Percentiles rank a stretch among this genome's conserved stretches.
phyloP scores from a whole-genome alignment of 2,329 filamentous ascomycete genomes.

The Penicillium sp. region DNA sequence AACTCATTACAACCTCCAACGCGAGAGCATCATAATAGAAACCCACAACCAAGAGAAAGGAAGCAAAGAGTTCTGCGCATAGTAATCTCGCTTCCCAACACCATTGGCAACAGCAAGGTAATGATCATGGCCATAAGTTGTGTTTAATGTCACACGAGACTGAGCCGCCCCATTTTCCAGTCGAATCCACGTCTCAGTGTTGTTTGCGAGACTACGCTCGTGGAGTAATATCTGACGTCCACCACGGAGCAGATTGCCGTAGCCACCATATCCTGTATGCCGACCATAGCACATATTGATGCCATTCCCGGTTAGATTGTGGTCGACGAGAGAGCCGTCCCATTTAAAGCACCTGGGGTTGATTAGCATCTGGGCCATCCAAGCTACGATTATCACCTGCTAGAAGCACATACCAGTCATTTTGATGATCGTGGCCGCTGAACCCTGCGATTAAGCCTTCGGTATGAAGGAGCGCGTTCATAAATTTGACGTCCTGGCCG shows the following conservation, averaged over 20 bases:
- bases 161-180: constrained; percentile 56
- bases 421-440: constrained; percentile 65
- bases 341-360: constrained; percentile 40
- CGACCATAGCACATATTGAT: constrained; percentile 58
- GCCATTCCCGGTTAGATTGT: constrained; percentile 43
- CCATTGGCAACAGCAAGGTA: not conserved
- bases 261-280: constrained; percentile 68
- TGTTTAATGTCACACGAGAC: constrained; percentile 55
- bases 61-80: not conserved
- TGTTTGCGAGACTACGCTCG: constrained; percentile 43
- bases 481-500: constrained; percentile 58
- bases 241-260: constrained; percentile 63
- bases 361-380: not conserved
- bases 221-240: constrained; percentile 55
- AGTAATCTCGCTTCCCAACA: not conserved
- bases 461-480: constrained; percentile 58
- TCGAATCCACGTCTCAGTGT: constrained; percentile 60
- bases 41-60: constrained; percentile 3
- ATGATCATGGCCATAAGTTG: constrained; percentile 56
- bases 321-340: constrained; percentile 27
- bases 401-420: constrained; percentile 54
- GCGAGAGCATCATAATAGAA: constrained; percentile 2
- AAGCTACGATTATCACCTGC: not conserved
- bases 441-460: constrained; percentile 58
- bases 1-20: not conserved